These are phyloP conservation scores for Leccinum variicolor DNA, from an alignment of 768 basidiomycete species.

Conservation along the genomic window DNA sequence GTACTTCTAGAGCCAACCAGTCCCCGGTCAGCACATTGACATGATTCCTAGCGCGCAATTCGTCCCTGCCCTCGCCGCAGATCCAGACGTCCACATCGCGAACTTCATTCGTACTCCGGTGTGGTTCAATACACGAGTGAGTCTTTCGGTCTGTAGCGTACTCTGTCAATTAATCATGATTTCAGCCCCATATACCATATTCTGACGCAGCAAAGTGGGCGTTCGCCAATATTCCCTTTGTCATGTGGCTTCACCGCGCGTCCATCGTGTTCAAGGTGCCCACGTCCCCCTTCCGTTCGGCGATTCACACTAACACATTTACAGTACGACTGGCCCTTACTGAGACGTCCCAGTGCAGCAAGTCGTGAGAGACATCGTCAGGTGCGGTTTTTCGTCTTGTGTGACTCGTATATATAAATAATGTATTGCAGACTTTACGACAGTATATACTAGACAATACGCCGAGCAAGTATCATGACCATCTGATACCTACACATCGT, in stretches of 20 bases:
- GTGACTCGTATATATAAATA: neutral
- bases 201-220: constrained; percentile 44
- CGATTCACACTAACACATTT: neutral
- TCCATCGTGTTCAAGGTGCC: constrained; percentile 46
- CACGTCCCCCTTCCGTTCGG: neutral
- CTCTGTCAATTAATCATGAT: constrained; percentile 29
- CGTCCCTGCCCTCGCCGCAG: constrained; percentile 49
- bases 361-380: constrained; percentile 11
- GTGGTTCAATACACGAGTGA: constrained; percentile 56
- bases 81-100: constrained; percentile 48
- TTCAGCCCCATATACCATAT: constrained; percentile 35
- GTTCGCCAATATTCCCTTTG: constrained; percentile 51
- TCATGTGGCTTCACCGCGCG: constrained; percentile 50
- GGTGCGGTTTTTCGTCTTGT: neutral
- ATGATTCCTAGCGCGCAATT: constrained; percentile 52
- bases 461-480: constrained; percentile 45
- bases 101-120: constrained; percentile 62
- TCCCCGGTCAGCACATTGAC: constrained; percentile 1
- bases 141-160: constrained; percentile 3
- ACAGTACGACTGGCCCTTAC: constrained; percentile 20
- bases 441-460: constrained; percentile 46
- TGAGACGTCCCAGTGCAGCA: constrained; percentile 9
- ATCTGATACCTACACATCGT: constrained; percentile 54
- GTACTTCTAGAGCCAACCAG: constrained; percentile 29
- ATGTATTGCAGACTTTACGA: constrained; percentile 34